Evolutionary conservation across 768 basidiomycete genomes (phyloP).

Genomic region (Serendipita sp.): DNA sequence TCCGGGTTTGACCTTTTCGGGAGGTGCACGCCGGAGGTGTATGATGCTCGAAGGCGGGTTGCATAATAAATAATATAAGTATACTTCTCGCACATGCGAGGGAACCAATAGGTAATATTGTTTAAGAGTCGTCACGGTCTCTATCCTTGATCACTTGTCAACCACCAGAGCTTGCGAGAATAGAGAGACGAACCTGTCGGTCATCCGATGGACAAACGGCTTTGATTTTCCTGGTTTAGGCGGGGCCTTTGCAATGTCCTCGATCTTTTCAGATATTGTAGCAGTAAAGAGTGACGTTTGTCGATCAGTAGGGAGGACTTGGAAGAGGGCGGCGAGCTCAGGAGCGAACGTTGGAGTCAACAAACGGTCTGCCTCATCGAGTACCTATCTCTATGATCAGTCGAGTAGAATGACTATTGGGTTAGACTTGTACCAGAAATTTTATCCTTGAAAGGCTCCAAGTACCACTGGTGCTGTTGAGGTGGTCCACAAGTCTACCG

Average conservation of each 20-base stretch:
- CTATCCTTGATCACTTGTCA: slow-evolving; percentile 35
- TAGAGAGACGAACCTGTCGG: slow-evolving; percentile 38
- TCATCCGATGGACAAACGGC: slow-evolving; percentile 74
- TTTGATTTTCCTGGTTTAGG: slow-evolving; percentile 71
- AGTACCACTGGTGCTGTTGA: slow-evolving; percentile 59
- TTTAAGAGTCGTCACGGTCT: slow-evolving; percentile 77
- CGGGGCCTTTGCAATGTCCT: slow-evolving; percentile 50
- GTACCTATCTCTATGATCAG: slow-evolving; percentile 35
- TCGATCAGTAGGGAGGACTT: slow-evolving; percentile 60
- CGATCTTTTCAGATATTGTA: slow-evolving; percentile 77
- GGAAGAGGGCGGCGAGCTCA: slow-evolving; percentile 67
- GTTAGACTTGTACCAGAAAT: slow-evolving; percentile 45
- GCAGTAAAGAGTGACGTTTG: slow-evolving; percentile 97
- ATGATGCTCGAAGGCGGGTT: slow-evolving; percentile 71
- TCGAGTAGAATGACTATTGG: background rate
- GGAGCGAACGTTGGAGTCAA: slow-evolving; percentile 78
- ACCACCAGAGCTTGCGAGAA: slow-evolving; percentile 7
- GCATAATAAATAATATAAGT: slow-evolving; percentile 78
- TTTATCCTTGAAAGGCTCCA: slow-evolving; percentile 77
- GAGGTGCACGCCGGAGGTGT: slow-evolving; percentile 47
- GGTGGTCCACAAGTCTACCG: slow-evolving; percentile 81
- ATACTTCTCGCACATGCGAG: slow-evolving; percentile 83
- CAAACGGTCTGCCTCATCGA: slow-evolving; percentile 93
- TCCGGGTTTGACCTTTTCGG: slow-evolving; percentile 24
- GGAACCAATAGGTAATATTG: slow-evolving; percentile 88